These are phyloP conservation scores for Sporothrix mexicana DNA, from an alignment of 2,329 filamentous ascomycete species.

Conservation along the genomic window DNA sequence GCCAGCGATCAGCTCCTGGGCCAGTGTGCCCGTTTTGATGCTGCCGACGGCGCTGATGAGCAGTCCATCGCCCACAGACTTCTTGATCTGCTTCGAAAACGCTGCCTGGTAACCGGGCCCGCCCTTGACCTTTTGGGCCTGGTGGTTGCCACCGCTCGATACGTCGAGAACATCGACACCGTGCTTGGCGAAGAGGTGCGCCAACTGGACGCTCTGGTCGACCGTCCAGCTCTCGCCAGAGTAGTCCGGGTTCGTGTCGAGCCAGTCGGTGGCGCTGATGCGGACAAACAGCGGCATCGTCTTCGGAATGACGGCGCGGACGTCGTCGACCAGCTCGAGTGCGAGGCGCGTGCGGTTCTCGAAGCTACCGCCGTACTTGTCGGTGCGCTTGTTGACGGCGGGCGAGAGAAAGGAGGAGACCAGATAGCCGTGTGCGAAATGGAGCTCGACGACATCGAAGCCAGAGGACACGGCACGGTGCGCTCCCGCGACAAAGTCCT, in stretches of 20 bases:
- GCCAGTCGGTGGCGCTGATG: constrained; percentile 77
- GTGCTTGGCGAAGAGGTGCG: constrained; percentile 64
- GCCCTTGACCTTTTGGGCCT: constrained; percentile 60
- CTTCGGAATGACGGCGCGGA: constrained; percentile 65
- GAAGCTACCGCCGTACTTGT: constrained; percentile 70
- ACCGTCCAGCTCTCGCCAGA: constrained; percentile 67
- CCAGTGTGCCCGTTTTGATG: neutral
- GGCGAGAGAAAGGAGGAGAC: constrained; percentile 73
- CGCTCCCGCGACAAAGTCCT: constrained; percentile 60
- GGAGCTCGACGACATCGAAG: constrained; percentile 73
- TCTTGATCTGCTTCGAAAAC: neutral
- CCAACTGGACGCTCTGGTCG: constrained; percentile 67
- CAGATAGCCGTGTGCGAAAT: constrained; percentile 80
- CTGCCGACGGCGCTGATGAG: neutral
- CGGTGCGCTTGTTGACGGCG: constrained; percentile 71
- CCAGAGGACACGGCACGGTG: constrained; percentile 66
- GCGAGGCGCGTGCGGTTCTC: constrained; percentile 73
- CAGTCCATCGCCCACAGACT: neutral
- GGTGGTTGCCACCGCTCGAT: constrained; percentile 69
- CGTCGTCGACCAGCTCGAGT: constrained; percentile 69
- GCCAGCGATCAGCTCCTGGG: neutral
- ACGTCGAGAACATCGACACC: constrained; percentile 80
- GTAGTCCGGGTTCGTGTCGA: constrained; percentile 52
- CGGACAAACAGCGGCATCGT: constrained; percentile 75
- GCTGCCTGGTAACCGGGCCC: constrained; percentile 73